Evolutionary conservation across 2,329 filamentous ascomycete genomes (phyloP), one percentile per base, ranked within the genome.

Genomic region (Whalleya microplaca): DNA sequence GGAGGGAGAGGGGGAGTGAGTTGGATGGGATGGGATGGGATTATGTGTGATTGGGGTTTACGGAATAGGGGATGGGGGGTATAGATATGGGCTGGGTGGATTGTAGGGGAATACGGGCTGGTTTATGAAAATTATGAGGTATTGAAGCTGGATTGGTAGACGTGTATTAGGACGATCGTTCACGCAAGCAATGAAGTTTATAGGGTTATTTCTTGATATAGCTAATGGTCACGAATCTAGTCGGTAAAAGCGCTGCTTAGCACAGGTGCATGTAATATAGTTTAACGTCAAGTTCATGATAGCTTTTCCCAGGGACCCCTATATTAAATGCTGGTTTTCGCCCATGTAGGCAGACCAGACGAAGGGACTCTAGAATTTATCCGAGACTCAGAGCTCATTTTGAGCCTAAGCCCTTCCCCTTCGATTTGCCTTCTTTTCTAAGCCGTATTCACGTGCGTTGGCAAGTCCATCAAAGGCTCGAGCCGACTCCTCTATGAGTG

Each of bases 401-500:
- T n/a, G 44, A 48, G 12, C 43, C 45, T n/a, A 48, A 48, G 12
- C 20, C 45, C 12, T 18, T 7, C 14, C 40, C 40, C 14, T 19
- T 16, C 6, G 41, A 19, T 16, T 27, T n/a, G 27, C 20, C 27
- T 45, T 54, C 14, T 18, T 3, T 45, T 23, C 21, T 23, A 21
- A 29, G n/a, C 21, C 2, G 19, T 10, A n/a, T n/a, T n/a, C n/a
- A n/a, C n/a, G n/a, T n/a, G n/a, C n/a, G n/a, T n/a, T n/a, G n/a
- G n/a, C n/a, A n/a, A n/a, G n/a, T 14, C 12, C 19, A 40, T 48
- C n/a, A 42, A 20, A 16, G 21, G 19, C 29, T 44, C 40, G 21
- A 47, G 45, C 18, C 7, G 10, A 14, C 4, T 7, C 42, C 45
- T n/a, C 64, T 69, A 72, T 55, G 73, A 68, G 53, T 79, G 75